These are phyloP conservation scores for Fraxinus greggii DNA, from an alignment of 305 asterid genomes.

Conservation along the genomic window DNA sequence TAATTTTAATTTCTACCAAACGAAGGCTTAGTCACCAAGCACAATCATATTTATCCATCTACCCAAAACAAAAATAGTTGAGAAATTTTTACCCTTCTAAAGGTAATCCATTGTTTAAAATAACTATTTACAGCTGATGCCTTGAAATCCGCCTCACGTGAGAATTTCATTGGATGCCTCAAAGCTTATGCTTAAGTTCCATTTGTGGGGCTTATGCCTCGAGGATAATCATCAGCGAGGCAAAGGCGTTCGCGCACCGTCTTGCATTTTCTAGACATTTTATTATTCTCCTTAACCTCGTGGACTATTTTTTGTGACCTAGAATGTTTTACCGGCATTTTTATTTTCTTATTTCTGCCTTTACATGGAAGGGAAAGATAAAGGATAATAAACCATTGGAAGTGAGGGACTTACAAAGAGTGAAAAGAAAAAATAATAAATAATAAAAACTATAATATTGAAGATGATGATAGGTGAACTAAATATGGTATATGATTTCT, in stretches of 20 bases:
- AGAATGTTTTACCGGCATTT: background rate
- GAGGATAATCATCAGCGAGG: background rate
- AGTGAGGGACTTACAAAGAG: background rate
- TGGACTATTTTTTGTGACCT: background rate
- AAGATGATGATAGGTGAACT: background rate
- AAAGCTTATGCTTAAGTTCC: background rate
- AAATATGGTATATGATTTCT: background rate
- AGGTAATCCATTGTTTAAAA: background rate
- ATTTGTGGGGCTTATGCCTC: background rate
- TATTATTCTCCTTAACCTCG: background rate
- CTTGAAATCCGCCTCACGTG: background rate
- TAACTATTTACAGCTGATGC: background rate
- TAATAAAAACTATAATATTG: background rate
- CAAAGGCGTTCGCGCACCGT: background rate
- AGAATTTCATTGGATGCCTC: background rate
- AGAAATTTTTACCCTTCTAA: background rate
- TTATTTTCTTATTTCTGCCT: background rate
- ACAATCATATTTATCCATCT: background rate
- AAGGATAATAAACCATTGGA: background rate
- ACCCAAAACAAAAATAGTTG: background rate
- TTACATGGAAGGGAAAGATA: background rate
- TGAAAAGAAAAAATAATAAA: background rate
- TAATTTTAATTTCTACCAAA: no score
- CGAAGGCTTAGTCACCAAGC: background rate
- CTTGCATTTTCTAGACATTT: background rate